Base-by-base conservation (phyloP, 192 early-diverging fungal genomes). In the Umbelopsis ramanniana region DNA sequence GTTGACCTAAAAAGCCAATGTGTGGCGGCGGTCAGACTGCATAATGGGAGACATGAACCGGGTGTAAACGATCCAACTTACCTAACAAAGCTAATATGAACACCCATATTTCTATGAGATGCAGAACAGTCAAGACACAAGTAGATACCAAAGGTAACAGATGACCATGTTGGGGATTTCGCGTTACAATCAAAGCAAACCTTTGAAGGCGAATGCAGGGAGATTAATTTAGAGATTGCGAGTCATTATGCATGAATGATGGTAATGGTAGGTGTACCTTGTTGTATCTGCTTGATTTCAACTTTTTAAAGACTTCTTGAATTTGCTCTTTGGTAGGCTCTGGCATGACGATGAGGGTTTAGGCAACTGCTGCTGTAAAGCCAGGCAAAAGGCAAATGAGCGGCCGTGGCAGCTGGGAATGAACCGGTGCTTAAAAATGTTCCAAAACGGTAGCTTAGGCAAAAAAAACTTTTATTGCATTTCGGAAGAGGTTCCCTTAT, bases 31-130 rank as follows among this genome's bases (percentile, higher is more conserved):
- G 38, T 38, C 48, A 11, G 43, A 35, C 19, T 52, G 57, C 35
- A 23, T 33, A 35, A 50, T 10, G 24, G 43, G 29, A 50, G n/a
- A 24, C 29, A 1, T 46, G 8, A 68, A 43, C 5, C 43, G 12
- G 38, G 4, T 33, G 38, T 19, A 15, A 15, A 50, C 55, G 11
- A 43, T 7, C 37, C 6, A 19, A 43, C 77, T 38, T 82, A 95
- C 92, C 97, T 86, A 11, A 98, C 97, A 90, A 98, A 98, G 12
- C 91, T 93, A 60, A 98, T 95, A 74, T 99, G 97, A 12, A 98
- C 97, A 46, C 97, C 97, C 80, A 99, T 89, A 74, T 96, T 96
- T 71, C 97, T 88, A 75, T 99, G 97, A 24, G 94, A 93, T 4
- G 95, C 89, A 14, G 96, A 95, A 79, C 97, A 99, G 72, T 99